Base-by-base conservation (phyloP, 2,329 filamentous ascomycete species). In the Ampelomyces quisqualis region DNA sequence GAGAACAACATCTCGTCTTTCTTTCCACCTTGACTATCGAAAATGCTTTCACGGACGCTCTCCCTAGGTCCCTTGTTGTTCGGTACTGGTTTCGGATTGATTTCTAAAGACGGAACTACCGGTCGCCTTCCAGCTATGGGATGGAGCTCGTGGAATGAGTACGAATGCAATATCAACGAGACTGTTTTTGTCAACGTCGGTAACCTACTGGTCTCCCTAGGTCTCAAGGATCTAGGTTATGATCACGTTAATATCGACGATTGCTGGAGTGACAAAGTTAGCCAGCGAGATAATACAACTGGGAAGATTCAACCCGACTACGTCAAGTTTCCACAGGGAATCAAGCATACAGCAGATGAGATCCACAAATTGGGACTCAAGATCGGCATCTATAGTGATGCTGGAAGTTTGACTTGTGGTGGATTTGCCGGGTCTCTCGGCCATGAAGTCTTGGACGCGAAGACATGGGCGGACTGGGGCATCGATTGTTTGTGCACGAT, bases 361-460 rank as follows among this genome's bases (percentile, higher is more conserved):
- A 71, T 84, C 14, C 81, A 85, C 45, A 64, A 53, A 2, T 54
- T 80, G 48, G 80, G 78, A 1, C 51, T 85, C 26, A 84, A 84
- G 57, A 58, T 84, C 3, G 81, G 82, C 0, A 80, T 85, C 28
- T 85, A 85, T 53, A 74, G 76, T 47, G 75, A 75, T 59, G 76
- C 76, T 1, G 77, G 77, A 29, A 68, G 38, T 3, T 27, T 33
- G 28, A 79, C 77, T 3, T 81, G 79, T 51, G 79, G 72, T 1
- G 74, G 74, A 2, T 82, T 81, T 52, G 75, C 78, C 9, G 81
- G 74, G 1, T 78, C 74, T 37, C 55, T 81, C 7, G 79, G 76
- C 3, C 71, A 77, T 49, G 80, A 85, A 51, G 57, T 67, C 1
- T 58, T 77, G 10, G 81, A 84, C 55, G 81, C 80, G 0, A 62